Percentiles rank a stretch among this genome's conserved stretches.
Conservation (phyloP, 495 filamentous ascomycete species). For the Aspergillus egyptiacus region DNA sequence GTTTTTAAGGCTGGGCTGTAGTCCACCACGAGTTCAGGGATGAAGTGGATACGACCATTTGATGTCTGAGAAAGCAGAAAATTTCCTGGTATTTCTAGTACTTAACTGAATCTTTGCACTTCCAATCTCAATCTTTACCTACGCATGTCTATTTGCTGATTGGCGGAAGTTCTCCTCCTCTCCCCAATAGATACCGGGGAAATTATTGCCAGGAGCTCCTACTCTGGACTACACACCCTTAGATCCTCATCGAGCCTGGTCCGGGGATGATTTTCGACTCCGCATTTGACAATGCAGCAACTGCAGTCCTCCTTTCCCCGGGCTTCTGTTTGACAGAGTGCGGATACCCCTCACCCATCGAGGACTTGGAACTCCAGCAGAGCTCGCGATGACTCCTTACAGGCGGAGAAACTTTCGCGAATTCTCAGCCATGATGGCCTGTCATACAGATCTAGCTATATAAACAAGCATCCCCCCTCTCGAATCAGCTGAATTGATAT, state of each 20-base stretch:
- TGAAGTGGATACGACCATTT: too few relatives aligned
- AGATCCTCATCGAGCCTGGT: background rate
- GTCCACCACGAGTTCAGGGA: too few relatives aligned
- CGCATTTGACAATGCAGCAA: background rate
- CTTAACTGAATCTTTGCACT: too few relatives aligned
- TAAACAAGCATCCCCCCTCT: background rate
- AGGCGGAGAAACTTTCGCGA: slow-evolving; percentile 31
- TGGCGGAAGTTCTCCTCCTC: slow-evolving; percentile 8
- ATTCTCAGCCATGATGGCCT: background rate
- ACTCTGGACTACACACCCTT: too few relatives aligned
- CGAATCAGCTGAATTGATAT: too few relatives aligned
- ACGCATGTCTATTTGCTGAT: too few relatives aligned
- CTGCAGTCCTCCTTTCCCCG: background rate
- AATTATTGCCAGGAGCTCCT: slow-evolving; percentile 10
- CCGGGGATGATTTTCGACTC: slow-evolving; percentile 1
- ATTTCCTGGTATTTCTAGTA: too few relatives aligned
- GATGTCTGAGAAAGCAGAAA: too few relatives aligned
- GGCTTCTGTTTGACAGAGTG: background rate
- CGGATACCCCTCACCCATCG: background rate
- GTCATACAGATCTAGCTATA: background rate
- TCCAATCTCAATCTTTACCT: too few relatives aligned
- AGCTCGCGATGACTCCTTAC: slow-evolving; percentile 13
- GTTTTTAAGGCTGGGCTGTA: too few relatives aligned
- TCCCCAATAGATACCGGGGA: slow-evolving; percentile 7
- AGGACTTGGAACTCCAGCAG: background rate